phyloP scores from a whole-genome alignment of 805 yeast genomes.

The Candida berthetii region DNA sequence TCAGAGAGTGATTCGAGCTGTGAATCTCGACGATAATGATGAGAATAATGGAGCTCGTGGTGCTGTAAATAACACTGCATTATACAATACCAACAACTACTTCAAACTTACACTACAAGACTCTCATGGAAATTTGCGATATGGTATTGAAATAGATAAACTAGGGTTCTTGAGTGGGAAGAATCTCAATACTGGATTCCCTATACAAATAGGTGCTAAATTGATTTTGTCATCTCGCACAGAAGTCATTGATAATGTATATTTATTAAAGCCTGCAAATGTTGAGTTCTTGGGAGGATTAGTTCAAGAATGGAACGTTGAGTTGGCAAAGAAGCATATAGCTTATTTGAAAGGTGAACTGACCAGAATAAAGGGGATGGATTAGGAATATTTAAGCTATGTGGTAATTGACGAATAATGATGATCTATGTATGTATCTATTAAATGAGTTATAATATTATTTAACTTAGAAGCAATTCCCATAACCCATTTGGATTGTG shows the following conservation, averaged over 20 bases:
- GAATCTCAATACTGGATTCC: slow-evolving; percentile 20
- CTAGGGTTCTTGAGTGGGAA: slow-evolving; percentile 36
- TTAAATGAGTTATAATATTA: background rate
- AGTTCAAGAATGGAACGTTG: slow-evolving; percentile 31
- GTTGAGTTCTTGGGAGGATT: slow-evolving; percentile 32
- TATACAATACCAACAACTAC: slow-evolving; percentile 15
- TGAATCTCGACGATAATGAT: slow-evolving; percentile 38
- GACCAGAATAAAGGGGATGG: slow-evolving; percentile 6
- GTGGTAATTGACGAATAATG: slow-evolving; percentile 3
- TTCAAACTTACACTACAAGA: slow-evolving; percentile 59
- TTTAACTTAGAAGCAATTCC: slow-evolving; percentile 42
- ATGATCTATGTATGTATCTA: too few relatives aligned
- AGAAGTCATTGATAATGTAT: slow-evolving; percentile 37
- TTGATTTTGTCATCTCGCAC: slow-evolving; percentile 45
- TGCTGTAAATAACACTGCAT: slow-evolving; percentile 1
- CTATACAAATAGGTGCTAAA: slow-evolving; percentile 51
- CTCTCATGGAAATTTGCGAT: slow-evolving; percentile 39
- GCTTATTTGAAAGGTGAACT: slow-evolving; percentile 22
- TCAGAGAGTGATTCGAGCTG: slow-evolving; percentile 32
- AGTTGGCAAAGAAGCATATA: slow-evolving; percentile 24
- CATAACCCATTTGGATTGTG: slow-evolving; percentile 69
- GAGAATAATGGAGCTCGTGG: slow-evolving; percentile 2
- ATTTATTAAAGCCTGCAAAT: slow-evolving; percentile 22
- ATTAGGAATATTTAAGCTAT: background rate
- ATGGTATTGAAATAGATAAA: slow-evolving; percentile 52